Conservation (phyloP, 2,329 filamentous ascomycete genomes). For the Microsporum ferrugineum region DNA sequence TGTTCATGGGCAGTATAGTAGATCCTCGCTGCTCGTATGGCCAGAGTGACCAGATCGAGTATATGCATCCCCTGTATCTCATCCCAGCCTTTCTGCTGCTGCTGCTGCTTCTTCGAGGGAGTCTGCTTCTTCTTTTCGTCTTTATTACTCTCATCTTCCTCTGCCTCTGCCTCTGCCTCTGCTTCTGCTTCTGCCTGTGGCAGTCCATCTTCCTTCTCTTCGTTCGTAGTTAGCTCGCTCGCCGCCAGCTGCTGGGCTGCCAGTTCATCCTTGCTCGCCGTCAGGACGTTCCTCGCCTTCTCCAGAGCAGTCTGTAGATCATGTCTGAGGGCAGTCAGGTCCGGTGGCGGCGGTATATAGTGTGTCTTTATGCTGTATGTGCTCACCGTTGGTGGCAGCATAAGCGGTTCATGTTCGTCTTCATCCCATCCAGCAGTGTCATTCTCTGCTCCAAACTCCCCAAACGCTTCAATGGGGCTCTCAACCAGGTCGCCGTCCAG, state of each 20-base stretch:
- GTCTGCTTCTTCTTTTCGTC: slow-evolving; percentile 29
- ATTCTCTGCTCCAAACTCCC: slow-evolving; percentile 16
- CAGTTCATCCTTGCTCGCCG: slow-evolving; percentile 32
- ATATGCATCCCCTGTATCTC: slow-evolving; percentile 88
- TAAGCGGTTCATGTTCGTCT: slow-evolving; percentile 54
- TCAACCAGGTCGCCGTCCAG: slow-evolving; percentile 37
- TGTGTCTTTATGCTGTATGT: slow-evolving; percentile 84
- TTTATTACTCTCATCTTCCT: background rate
- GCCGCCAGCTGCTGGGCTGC: slow-evolving; percentile 20
- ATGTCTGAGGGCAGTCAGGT: slow-evolving; percentile 63
- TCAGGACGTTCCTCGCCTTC: slow-evolving; percentile 56
- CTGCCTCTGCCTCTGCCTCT: slow-evolving; percentile 27
- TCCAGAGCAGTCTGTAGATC: slow-evolving; percentile 57
- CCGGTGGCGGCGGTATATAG: slow-evolving; percentile 70
- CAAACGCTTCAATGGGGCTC: slow-evolving; percentile 38
- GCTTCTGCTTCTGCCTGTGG: background rate
- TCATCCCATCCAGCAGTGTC: slow-evolving; percentile 40
- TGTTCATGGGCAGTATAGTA: slow-evolving; percentile 92
- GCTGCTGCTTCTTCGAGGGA: slow-evolving; percentile 27
- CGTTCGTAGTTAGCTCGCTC: background rate
- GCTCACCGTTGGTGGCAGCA: slow-evolving; percentile 94
- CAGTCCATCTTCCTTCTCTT: background rate
- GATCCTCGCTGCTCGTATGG: slow-evolving; percentile 89
- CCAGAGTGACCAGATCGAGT: slow-evolving; percentile 81
- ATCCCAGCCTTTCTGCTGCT: slow-evolving; percentile 54